Evolutionary conservation across 2,329 filamentous ascomycete genomes (phyloP), one percentile per base, ranked within the genome.

Genomic region (Neonectria neomacrospora): DNA sequence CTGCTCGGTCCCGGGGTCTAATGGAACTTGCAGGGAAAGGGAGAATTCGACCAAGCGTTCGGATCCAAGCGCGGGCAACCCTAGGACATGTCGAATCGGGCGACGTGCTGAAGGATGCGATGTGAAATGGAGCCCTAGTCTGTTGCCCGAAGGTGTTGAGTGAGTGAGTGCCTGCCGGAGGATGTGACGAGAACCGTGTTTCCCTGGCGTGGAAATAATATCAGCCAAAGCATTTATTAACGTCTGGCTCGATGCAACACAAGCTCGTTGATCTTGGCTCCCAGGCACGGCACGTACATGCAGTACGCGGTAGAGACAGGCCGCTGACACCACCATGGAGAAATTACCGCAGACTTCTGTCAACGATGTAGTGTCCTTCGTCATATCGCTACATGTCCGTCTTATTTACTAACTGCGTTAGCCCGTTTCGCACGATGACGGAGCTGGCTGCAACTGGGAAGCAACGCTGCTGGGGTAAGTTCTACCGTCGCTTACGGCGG

Each of bases 401-500:
- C 28, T 20, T 32, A 16, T 50, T 47, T 26, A 10, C 44, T 6
- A 42, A 53, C 45, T 41, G 48, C 65, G 65, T 66, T 47, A 60
- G 57, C 32, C 34, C 30, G 61, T 64, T 58, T 57, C 41, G 59
- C 41, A 57, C 48, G 51, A 70, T 72, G 70, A 71, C 67, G 61
- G 63, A 65, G 63, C 54, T 28, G 62, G 52, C 45, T 67, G 55
- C 59, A 50, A 64, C 54, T 51, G 22, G 30, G 48, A 26, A 48
- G 34, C 34, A 48, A 61, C 30, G 50, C 54, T 34, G 51, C 28
- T 54, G 45, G 28, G 44, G n/a, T n/a, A n/a, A n/a, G n/a, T n/a
- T 45, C 34, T 60, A 70, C 68, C 58, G 67, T 73, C 70, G 70
- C 70, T 73, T 72, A 72, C 70, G 67, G 70, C 70, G 70, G 70